Percentiles rank a stretch among this genome's conserved stretches.
Evolutionary conservation across 257 asterid genomes (phyloP).

Genomic region (Thymus quinquecostatus): DNA sequence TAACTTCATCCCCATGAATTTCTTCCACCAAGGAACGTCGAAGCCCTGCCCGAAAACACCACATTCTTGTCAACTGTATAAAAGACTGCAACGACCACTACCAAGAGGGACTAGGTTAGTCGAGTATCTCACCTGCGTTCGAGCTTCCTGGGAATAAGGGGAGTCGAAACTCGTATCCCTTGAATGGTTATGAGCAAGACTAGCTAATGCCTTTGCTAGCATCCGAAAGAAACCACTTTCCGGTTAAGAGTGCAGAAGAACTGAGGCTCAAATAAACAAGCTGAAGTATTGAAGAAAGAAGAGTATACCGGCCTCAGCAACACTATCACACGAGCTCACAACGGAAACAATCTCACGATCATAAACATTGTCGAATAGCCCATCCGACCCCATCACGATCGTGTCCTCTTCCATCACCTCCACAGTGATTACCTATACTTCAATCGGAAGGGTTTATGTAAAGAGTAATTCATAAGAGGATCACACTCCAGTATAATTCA

Average conservation of each 20-base stretch:
- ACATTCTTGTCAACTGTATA: background rate
- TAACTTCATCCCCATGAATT: conserved; percentile 71
- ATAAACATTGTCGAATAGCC: conserved; percentile 79
- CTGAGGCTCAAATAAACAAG: conserved; percentile 1
- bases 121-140: conserved; percentile 49
- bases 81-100: background rate
- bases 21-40: conserved; percentile 92
- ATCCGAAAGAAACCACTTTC: conserved; percentile 23
- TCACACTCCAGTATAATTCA: background rate
- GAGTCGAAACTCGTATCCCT: conserved; percentile 70
- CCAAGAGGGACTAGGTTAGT: background rate
- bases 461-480: background rate
- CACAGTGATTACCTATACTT: conserved; percentile 63
- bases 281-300: conserved; percentile 4
- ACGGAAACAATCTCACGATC: conserved; percentile 64
- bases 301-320: conserved; percentile 59
- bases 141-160: conserved; percentile 85
- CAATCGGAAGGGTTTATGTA: background rate
- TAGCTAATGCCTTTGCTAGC: conserved; percentile 88
- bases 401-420: conserved; percentile 73
- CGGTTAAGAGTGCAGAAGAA: conserved; percentile 26
- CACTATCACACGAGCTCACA: conserved; percentile 42
- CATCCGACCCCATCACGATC: conserved; percentile 81
- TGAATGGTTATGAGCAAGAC: conserved; percentile 69
- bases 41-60: conserved; percentile 54